phyloP scores from a whole-genome alignment of 768 basidiomycete genomes.

The Leccinum variicolor region DNA sequence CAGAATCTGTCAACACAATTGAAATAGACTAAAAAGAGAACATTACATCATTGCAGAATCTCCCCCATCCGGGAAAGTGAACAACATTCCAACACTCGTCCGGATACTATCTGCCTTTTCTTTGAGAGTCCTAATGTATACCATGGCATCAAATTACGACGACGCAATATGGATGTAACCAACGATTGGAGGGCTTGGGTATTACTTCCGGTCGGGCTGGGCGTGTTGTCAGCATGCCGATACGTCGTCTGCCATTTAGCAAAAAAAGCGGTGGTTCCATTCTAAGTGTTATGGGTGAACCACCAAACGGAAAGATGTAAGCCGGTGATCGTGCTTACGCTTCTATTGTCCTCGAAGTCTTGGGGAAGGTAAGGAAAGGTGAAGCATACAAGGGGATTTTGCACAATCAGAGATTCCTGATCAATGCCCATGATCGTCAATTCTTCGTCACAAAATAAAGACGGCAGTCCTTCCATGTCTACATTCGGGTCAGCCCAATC shows the following conservation, averaged over 20 bases:
- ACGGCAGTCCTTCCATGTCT: conserved; percentile 16
- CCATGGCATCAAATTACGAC: not conserved
- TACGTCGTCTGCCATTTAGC: conserved; percentile 19
- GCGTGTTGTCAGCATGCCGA: conserved; percentile 14
- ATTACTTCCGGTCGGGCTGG: conserved; percentile 11
- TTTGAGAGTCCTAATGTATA: conserved; percentile 15
- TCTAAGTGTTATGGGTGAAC: conserved; percentile 1
- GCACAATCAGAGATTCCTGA: conserved; percentile 6
- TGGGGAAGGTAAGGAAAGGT: conserved; percentile 13
- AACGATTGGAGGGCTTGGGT: conserved; percentile 13
- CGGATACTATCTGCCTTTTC: conserved; percentile 9
- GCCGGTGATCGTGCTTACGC: conserved; percentile 1
- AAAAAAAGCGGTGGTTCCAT: conserved; percentile 13
- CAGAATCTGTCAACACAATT: not conserved
- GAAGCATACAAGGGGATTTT: conserved; percentile 20
- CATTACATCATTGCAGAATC: conserved; percentile 11
- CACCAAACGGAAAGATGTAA: not conserved
- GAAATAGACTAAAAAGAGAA: not conserved
- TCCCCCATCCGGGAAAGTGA: conserved; percentile 15
- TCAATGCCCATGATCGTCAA: conserved; percentile 7
- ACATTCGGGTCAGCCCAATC: conserved; percentile 27
- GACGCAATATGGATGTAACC: not conserved
- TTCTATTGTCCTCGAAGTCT: conserved; percentile 16
- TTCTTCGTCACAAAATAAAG: conserved; percentile 16
- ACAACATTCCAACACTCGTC: conserved; percentile 17